These are phyloP conservation scores for Camelina neglecta DNA, from an alignment of 345 rosid species.

Conservation along the genomic window DNA sequence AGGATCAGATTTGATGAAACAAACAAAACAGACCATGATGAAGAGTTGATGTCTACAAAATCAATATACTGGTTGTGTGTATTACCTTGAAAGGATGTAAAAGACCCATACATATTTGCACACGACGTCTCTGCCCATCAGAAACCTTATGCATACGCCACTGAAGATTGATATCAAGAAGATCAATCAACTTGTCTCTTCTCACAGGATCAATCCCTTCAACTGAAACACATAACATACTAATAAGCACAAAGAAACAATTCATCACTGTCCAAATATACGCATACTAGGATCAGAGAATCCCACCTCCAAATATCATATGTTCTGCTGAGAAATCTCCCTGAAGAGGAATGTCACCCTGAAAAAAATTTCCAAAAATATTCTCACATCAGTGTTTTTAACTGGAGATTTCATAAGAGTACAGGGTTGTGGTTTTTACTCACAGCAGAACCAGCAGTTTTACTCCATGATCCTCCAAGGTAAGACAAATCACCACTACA, in stretches of 20 bases:
- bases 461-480: slow-evolving; percentile 96
- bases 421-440: slow-evolving; percentile 37
- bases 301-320: slow-evolving; percentile 94
- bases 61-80: not conserved
- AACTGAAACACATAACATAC: slow-evolving; percentile 50
- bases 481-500: slow-evolving; percentile 92
- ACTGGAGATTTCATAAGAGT: slow-evolving; percentile 9
- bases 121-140: slow-evolving; percentile 96
- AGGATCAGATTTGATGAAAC: not conserved
- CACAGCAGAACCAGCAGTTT: slow-evolving; percentile 89
- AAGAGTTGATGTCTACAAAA: not conserved
- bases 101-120: slow-evolving; percentile 98
- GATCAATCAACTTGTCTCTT: slow-evolving; percentile 85
- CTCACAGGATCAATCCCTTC: slow-evolving; percentile 88
- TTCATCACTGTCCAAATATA: not conserved
- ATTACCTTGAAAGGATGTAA: slow-evolving; percentile 88
- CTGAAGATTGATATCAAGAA: slow-evolving; percentile 88
- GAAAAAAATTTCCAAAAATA: not conserved
- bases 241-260: slow-evolving; percentile 9
- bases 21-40: slow-evolving; percentile 9
- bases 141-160: slow-evolving; percentile 99
- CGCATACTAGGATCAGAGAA: slow-evolving; percentile 9
- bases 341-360: slow-evolving; percentile 96
- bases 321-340: slow-evolving; percentile 98
- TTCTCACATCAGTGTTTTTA: not conserved